Conservation (phyloP, 139 green algal genomes). For the Haematococcus lacustris region DNA sequence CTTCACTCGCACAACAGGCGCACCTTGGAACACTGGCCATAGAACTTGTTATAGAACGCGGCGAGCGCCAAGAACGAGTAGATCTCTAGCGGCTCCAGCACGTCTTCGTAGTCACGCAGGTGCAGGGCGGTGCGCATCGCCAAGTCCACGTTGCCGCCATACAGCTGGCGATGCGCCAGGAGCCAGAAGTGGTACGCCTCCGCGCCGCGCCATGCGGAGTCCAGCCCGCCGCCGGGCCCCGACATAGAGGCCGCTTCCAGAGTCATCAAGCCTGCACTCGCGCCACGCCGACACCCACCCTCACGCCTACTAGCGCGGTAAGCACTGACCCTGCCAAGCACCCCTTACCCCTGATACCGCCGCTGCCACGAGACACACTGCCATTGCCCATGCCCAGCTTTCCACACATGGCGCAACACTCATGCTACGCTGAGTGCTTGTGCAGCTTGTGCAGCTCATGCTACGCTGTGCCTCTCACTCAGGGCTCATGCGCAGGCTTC, state of each 20-base stretch:
- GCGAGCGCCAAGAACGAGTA: constrained; percentile 65
- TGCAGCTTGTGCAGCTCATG: background rate
- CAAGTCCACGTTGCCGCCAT: constrained; percentile 30
- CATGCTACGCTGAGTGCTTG: background rate
- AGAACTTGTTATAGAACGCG: constrained; percentile 67
- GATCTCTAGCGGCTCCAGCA: constrained; percentile 48
- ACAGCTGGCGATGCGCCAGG: constrained; percentile 42
- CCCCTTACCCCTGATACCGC: background rate
- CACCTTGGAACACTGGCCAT: constrained; percentile 54
- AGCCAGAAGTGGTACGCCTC: constrained; percentile 81
- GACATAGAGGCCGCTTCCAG: constrained; percentile 38
- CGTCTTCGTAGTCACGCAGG: constrained; percentile 62
- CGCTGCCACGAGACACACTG: background rate
- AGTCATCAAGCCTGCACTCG: constrained; percentile 57
- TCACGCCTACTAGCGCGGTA: background rate
- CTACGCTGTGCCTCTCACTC: too few relatives aligned
- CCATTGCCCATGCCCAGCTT: background rate
- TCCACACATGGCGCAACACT: background rate
- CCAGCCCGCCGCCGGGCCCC: constrained; percentile 17
- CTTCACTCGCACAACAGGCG: background rate
- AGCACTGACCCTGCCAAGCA: background rate
- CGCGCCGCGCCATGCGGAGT: constrained; percentile 62
- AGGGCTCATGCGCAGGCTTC: too few relatives aligned
- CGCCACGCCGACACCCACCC: background rate
- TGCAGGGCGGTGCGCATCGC: constrained; percentile 62